phyloP scores from a whole-genome alignment of 2,329 filamentous ascomycete genomes.

The Helotiales sp. region DNA sequence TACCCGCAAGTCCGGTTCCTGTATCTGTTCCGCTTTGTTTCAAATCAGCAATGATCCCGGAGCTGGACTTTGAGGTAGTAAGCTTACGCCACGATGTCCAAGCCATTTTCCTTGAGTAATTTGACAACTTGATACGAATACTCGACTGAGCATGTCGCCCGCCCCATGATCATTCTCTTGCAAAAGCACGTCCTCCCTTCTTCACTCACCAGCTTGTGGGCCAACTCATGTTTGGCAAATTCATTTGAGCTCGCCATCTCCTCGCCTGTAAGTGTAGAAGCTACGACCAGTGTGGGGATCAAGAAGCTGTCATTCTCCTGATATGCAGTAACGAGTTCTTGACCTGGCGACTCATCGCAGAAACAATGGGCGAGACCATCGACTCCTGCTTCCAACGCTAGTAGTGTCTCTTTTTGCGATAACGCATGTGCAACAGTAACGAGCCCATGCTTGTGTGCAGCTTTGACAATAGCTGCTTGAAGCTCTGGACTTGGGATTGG shows the following conservation, averaged over 20 bases:
- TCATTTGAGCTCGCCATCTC: not conserved
- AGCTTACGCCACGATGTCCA: conserved; percentile 10
- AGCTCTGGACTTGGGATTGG: conserved; percentile 42
- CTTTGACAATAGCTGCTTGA: conserved; percentile 45
- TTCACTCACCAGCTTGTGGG: not conserved
- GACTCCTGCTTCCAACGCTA: conserved; percentile 31
- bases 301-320: conserved; percentile 4
- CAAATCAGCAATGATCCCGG: not conserved
- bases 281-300: conserved; percentile 6
- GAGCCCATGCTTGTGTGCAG: conserved; percentile 33
- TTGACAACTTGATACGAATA: conserved; percentile 4
- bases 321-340: conserved; percentile 4
- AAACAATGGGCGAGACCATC: conserved; percentile 37
- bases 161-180: conserved; percentile 1
- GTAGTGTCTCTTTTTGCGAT: conserved; percentile 30
- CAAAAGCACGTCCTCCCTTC: conserved; percentile 6
- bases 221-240: not conserved
- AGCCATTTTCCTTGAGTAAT: not conserved
- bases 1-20: conserved; percentile 2
- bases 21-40: conserved; percentile 5
- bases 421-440: conserved; percentile 33
- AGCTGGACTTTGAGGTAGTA: not conserved
- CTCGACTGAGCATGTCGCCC: conserved; percentile 1
- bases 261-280: conserved; percentile 3
- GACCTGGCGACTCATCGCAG: conserved; percentile 27